phyloP scores from a whole-genome alignment of 148 eudicot species.

The Rhododendron vialii region DNA sequence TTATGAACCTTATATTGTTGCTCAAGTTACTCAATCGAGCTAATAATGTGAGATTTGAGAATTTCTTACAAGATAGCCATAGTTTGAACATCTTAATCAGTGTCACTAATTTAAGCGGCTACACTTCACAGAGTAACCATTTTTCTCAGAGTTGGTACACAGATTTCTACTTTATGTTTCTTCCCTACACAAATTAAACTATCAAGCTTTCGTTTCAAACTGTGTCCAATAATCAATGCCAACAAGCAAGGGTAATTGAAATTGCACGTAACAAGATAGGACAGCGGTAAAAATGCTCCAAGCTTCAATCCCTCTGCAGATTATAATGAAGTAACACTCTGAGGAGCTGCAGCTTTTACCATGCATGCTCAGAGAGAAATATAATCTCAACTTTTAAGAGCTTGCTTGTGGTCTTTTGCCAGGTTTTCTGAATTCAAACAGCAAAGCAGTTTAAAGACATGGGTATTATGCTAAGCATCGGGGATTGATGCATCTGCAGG shows the following conservation, averaged over 20 bases:
- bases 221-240: neutral
- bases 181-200: neutral
- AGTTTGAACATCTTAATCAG: neutral
- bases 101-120: neutral
- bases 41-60: neutral
- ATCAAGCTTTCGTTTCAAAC: neutral
- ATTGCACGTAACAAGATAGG: neutral
- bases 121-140: neutral
- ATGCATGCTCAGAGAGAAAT: neutral
- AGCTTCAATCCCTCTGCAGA: neutral
- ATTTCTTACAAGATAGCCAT: neutral
- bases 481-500: neutral
- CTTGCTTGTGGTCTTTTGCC: neutral
- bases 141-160: neutral
- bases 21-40: neutral
- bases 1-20: neutral
- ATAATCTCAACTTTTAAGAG: neutral
- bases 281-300: neutral
- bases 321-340: neutral
- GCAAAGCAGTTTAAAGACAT: neutral
- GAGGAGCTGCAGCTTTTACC: neutral
- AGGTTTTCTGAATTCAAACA: neutral
- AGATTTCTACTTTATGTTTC: neutral
- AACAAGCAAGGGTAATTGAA: neutral
- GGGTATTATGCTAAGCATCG: neutral